Base-by-base conservation (phyloP, 352 stramenopile species). In the Globisporangium solare region DNA sequence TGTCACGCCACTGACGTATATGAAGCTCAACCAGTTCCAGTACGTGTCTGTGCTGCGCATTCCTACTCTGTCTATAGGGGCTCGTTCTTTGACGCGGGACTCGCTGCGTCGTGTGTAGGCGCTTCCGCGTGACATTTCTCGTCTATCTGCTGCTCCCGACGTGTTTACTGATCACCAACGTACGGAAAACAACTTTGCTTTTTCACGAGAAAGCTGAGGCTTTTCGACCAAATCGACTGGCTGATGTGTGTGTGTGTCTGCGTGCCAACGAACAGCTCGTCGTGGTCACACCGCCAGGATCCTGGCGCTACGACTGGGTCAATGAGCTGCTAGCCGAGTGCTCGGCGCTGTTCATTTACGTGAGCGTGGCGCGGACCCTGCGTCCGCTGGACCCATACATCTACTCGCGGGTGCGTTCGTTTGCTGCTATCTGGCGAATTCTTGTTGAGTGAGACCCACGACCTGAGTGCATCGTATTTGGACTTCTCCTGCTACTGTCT, bases 1-100 rank as follows among this genome's bases (percentile, higher is more conserved):
- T 53, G 68, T 81, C 31, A 83, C 76, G 0, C 74, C 79, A 15
- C 58, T 86, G 21, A 79, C 71, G 18, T 86, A 88, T 58, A 86
- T 85, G 69, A 86, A 85, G 52, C 73, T 90, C 45, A 73, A 80
- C n/a, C 76, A 87, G 55, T 86, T 86, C 45, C 67, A 78, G 76
- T 86, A 56, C 20, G 71, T 66, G 6, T 10, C 32, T 46, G 49
- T 22, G 46, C 50, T 51, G 18, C 17, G 6, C 39, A 18, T 46
- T n/a, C n/a, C n/a, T 20, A 6, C 13, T 32, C 6, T 49, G 39
- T 35, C 14, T 20, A 7, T 1, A 13, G 24, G 2, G 20, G n/a
- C 3, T 51, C 3, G 24, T 27, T 51, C 12, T 51, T 6, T 31
- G 46, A 6, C 18, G 10, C 10, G 27, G 5, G 27, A 10, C 27